Percentiles rank a stretch among this genome's conserved stretches.
Evolutionary conservation across 2,329 filamentous ascomycete species (phyloP).

Genomic region (Stagonosporopsis chrysanthemi): DNA sequence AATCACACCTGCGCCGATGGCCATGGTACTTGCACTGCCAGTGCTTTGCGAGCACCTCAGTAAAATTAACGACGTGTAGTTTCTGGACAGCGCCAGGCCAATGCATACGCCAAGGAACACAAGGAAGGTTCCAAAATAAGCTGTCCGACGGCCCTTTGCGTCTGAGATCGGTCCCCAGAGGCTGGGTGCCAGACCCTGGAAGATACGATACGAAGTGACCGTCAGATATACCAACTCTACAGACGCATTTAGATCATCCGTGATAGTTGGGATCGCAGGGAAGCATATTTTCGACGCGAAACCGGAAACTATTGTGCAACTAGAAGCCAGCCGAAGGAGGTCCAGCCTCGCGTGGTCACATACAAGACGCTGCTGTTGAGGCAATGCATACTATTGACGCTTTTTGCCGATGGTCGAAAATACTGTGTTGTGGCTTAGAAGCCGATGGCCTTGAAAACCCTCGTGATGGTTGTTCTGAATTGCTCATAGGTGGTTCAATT

Average conservation of each 20-base stretch:
- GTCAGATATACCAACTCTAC: conserved; percentile 51
- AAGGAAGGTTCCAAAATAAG: conserved; percentile 51
- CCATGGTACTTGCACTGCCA: conserved; percentile 54
- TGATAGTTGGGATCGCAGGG: conserved; percentile 53
- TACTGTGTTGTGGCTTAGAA: not conserved
- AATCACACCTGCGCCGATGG: conserved; percentile 53
- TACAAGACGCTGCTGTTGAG: not conserved
- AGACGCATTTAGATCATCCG: conserved; percentile 51
- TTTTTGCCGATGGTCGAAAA: conserved; percentile 1
- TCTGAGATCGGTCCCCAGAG: conserved; percentile 55
- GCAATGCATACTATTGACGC: not conserved
- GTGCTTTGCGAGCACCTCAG: conserved; percentile 55
- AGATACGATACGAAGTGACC: conserved; percentile 56
- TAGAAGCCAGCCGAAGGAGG: not conserved
- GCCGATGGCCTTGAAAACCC: not conserved
- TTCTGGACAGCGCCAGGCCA: conserved; percentile 50
- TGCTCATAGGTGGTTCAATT: not conserved
- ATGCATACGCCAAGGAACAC: conserved; percentile 53
- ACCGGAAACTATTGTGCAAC: not conserved
- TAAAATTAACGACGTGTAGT: conserved; percentile 51
- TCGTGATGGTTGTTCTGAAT: not conserved
- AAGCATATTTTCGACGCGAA: conserved; percentile 53
- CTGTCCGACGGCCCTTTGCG: conserved; percentile 50
- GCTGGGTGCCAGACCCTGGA: conserved; percentile 55
- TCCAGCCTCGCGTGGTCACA: not conserved